Evolutionary conservation across 257 asterid species (phyloP).

Genomic region (Catharanthus roseus): DNA sequence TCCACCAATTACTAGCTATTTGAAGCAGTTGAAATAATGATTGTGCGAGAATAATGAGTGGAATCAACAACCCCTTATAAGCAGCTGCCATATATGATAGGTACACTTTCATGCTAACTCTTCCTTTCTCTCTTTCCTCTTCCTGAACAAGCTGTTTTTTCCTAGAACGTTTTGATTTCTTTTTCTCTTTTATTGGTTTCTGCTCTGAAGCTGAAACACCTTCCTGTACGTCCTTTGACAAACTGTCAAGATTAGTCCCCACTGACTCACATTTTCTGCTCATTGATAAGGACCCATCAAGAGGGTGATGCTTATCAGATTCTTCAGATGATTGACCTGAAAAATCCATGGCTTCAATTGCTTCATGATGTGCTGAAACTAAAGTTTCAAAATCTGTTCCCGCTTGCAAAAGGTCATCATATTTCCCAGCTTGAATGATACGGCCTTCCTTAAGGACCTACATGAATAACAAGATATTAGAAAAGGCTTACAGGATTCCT

Average conservation of each 20-base stretch:
- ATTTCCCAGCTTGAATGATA: conserved; percentile 89
- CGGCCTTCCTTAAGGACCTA: conserved; percentile 95
- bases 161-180: conserved; percentile 77
- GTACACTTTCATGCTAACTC: conserved; percentile 96
- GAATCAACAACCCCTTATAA: conserved; percentile 83
- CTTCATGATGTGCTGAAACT: conserved; percentile 95
- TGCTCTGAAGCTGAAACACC: conserved; percentile 59
- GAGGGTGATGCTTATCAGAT: conserved; percentile 46
- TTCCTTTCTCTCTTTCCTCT: conserved; percentile 95
- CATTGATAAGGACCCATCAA: conserved; percentile 44
- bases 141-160: conserved; percentile 97
- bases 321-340: conserved; percentile 57
- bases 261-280: conserved; percentile 51
- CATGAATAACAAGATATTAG: conserved; percentile 19
- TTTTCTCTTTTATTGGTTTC: conserved; percentile 84
- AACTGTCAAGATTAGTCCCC: conserved; percentile 41
- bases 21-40: conserved; percentile 91
- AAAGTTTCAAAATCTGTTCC: conserved; percentile 88
- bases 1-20: conserved; percentile 99
- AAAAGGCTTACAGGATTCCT: conserved; percentile 4
- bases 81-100: conserved; percentile 93
- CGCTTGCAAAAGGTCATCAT: conserved; percentile 88
- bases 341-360: conserved; percentile 94
- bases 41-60: conserved; percentile 84
- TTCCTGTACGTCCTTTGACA: conserved; percentile 59